Evolutionary conservation across 805 yeast species (phyloP), one percentile per base, ranked within the genome.

Genomic region (Candida adriatica): DNA sequence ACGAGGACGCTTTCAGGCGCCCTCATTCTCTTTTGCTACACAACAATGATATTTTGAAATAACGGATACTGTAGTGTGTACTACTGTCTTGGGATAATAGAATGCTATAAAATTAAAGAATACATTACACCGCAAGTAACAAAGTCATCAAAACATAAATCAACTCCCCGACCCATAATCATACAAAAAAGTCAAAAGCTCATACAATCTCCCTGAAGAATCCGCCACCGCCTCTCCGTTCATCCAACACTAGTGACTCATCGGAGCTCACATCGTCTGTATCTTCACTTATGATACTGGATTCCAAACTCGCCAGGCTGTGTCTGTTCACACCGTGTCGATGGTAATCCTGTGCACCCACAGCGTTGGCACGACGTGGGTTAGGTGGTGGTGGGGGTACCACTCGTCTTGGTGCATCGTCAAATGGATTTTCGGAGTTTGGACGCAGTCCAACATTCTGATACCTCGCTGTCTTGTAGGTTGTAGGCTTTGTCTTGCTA

Each of bases 151-250:
- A 14, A 16, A 26, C 15, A 26, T n/a, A n/a, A n/a, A n/a, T n/a
- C n/a, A n/a, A n/a, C n/a, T n/a, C n/a, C n/a, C n/a, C n/a, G n/a
- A n/a, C n/a, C n/a, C n/a, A n/a, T n/a, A n/a, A n/a, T n/a, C n/a
- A n/a, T n/a, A n/a, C n/a, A 24, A 13, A 24, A 27, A 11, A 27
- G 18, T n/a, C 10, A 7, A n/a, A 27, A 18, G 24, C 13, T 35
- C 35, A 41, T 22, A 49, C 51, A 31, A 43, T 42, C 31, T 49
- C 55, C 29, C 22, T 48, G 16, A 49, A 50, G 25, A 48, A 44
- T 1, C 52, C 53, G 10, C 33, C 27, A 23, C 26, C 33, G 10
- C 25, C 13, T 15, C 13, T 23, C 8, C 28, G 34, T 9, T 30
- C 38, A 22, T 32, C 27, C 22, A 31, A 16, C 10, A 46, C 30